These are phyloP conservation scores for Letharia columbiana DNA, from an alignment of 495 filamentous ascomycete genomes.

Conservation along the genomic window DNA sequence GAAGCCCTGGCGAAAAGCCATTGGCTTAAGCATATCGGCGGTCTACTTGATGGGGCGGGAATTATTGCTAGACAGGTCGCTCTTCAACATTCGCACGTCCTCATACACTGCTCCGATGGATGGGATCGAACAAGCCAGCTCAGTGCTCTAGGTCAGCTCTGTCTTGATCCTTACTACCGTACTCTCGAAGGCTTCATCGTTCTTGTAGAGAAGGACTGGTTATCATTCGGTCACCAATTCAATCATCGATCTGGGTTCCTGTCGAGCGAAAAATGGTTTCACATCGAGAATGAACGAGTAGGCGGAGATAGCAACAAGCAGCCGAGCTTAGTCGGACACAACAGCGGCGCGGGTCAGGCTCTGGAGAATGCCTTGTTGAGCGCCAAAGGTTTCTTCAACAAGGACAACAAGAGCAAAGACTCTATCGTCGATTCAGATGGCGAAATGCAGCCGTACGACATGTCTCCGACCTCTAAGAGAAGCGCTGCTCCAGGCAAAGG, in stretches of 20 bases:
- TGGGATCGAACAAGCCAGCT: conserved; percentile 98
- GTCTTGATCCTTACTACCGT: conserved; percentile 91
- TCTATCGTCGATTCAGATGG: conserved; percentile 52
- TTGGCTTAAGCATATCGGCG: conserved; percentile 86
- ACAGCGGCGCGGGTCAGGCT: conserved; percentile 58
- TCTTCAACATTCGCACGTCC: conserved; percentile 83
- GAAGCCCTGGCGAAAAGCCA: conserved; percentile 75
- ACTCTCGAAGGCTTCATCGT: conserved; percentile 95
- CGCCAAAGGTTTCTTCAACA: conserved; percentile 84
- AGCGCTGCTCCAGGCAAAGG: conserved; percentile 33
- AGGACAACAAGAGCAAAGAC: conserved; percentile 60
- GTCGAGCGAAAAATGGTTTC: conserved; percentile 92
- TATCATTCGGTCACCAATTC: conserved; percentile 97
- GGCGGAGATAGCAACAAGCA: conserved; percentile 38
- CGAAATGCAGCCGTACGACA: conserved; percentile 51
- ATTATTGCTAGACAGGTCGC: conserved; percentile 84
- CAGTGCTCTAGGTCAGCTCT: conserved; percentile 86
- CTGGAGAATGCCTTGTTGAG: conserved; percentile 80
- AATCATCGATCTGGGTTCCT: conserved; percentile 77
- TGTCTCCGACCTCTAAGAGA: conserved; percentile 37
- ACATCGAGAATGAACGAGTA: conserved; percentile 60
- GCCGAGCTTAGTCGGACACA: conserved; percentile 40
- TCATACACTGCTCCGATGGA: conserved; percentile 97
- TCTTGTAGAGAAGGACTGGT: conserved; percentile 94
- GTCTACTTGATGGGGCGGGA: conserved; percentile 72